Evolutionary conservation across 345 rosid species (phyloP).

Genomic region (Salix udensis): DNA sequence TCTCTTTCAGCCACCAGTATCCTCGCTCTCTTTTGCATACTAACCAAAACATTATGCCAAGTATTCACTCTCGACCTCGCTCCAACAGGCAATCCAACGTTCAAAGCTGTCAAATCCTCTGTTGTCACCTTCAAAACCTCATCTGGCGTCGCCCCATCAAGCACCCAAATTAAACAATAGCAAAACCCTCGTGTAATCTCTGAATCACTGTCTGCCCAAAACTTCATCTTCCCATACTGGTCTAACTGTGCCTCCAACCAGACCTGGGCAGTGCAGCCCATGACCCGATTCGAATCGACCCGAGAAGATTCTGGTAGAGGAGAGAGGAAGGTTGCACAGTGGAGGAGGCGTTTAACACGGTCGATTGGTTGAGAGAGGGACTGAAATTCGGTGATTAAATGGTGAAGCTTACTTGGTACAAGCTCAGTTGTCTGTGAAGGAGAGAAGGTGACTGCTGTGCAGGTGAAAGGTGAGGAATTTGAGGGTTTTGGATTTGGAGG

Average conservation of each 20-base stretch:
- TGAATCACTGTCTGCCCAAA: slow-evolving; percentile 80
- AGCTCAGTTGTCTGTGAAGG: slow-evolving; percentile 43
- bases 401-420: slow-evolving; percentile 44
- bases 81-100: slow-evolving; percentile 52
- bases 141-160: slow-evolving; percentile 68
- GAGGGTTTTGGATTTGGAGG: slow-evolving; percentile 17
- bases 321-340: slow-evolving; percentile 49
- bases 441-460: slow-evolving; percentile 52
- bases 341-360: slow-evolving; percentile 70
- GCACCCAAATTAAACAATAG: slow-evolving; percentile 59
- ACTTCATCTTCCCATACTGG: slow-evolving; percentile 60
- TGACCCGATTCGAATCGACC: slow-evolving; percentile 70
- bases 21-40: slow-evolving; percentile 89
- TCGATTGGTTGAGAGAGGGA: slow-evolving; percentile 56
- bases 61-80: slow-evolving; percentile 84
- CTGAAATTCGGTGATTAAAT: slow-evolving; percentile 58
- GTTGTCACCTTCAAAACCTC: slow-evolving; percentile 67
- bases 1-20: slow-evolving; percentile 53
- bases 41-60: slow-evolving; percentile 85
- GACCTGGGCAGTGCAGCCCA: slow-evolving; percentile 94
- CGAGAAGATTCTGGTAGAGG: slow-evolving; percentile 53
- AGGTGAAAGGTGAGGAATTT: slow-evolving; percentile 36
- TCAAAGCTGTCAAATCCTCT: slow-evolving; percentile 66
- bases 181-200: slow-evolving; percentile 81
- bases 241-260: slow-evolving; percentile 75